phyloP scores from a whole-genome alignment of 441 rosid genomes.

The Populus trichocarpa region DNA sequence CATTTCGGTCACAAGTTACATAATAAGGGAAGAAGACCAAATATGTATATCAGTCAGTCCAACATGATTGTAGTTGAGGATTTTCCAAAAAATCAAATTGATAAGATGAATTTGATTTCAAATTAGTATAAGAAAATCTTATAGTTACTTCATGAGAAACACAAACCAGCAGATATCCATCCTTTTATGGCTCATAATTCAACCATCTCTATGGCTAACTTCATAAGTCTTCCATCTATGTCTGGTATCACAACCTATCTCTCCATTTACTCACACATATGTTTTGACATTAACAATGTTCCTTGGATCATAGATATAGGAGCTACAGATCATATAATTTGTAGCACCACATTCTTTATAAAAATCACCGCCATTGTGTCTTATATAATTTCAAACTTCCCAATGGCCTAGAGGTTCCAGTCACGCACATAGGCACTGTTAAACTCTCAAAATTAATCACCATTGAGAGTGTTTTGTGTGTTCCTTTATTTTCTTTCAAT shows the following conservation, averaged over 20 bases:
- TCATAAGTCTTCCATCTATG: neutral
- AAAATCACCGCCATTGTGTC: fast-evolving
- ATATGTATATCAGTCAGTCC: neutral
- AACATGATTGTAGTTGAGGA: neutral
- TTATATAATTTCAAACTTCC: too few species aligned
- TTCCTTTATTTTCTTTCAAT: fast-evolving
- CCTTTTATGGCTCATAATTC: too few species aligned
- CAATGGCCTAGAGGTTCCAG: too few species aligned
- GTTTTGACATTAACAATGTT: too few species aligned
- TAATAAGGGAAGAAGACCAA: neutral
- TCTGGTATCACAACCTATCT: neutral
- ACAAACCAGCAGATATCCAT: too few species aligned
- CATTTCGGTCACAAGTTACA: fast-evolving
- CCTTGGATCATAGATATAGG: too few species aligned
- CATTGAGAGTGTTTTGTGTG: neutral
- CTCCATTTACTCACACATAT: fast-evolving
- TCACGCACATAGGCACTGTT: too few species aligned
- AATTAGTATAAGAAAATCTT: too few species aligned
- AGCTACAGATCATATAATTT: too few species aligned
- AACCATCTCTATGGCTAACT: fast-evolving
- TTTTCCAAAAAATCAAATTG: too few species aligned
- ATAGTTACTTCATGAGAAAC: neutral
- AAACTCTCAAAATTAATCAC: too few species aligned
- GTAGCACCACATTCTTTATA: too few species aligned
- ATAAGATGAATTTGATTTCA: neutral